Percentiles rank a stretch among this genome's conserved stretches.
phyloP scores from a whole-genome alignment of 108 stramenopile species.

The Epipyxis sp. region DNA sequence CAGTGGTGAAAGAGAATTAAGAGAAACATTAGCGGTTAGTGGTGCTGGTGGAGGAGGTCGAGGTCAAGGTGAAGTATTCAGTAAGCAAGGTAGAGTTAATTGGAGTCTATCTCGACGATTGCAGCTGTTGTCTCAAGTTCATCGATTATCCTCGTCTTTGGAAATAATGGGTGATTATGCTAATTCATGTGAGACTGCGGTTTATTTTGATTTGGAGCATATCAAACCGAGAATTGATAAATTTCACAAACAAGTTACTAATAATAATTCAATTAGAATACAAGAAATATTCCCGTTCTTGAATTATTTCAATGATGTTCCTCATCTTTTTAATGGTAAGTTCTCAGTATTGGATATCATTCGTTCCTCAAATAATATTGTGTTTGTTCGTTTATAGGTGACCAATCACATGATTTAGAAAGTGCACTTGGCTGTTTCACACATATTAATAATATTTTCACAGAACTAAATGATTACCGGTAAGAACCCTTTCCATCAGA shows the following conservation, averaged over 20 bases:
- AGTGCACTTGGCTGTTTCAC: no score
- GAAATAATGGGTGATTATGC: conserved; percentile 75
- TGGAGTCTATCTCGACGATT: conserved; percentile 77
- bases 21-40: conserved; percentile 55
- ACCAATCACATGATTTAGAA: background rate
- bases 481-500: no score
- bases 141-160: conserved; percentile 75
- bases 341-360: no score
- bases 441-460: no score
- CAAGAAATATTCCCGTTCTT: conserved; percentile 44
- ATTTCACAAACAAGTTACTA: background rate
- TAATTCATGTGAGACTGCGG: conserved; percentile 82
- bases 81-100: conserved; percentile 77
- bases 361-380: background rate
- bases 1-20: conserved; percentile 79
- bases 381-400: background rate
- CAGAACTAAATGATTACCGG: no score
- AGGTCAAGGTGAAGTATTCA: conserved; percentile 52
- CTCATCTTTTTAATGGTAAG: background rate
- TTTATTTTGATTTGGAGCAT: conserved; percentile 69
- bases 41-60: conserved; percentile 43
- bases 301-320: conserved; percentile 34
- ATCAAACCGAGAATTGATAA: conserved; percentile 46
- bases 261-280: background rate
- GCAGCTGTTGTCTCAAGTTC: conserved; percentile 76